Base-by-base conservation (phyloP, 495 filamentous ascomycete genomes). In the Sabuloglossum arenarium region DNA sequence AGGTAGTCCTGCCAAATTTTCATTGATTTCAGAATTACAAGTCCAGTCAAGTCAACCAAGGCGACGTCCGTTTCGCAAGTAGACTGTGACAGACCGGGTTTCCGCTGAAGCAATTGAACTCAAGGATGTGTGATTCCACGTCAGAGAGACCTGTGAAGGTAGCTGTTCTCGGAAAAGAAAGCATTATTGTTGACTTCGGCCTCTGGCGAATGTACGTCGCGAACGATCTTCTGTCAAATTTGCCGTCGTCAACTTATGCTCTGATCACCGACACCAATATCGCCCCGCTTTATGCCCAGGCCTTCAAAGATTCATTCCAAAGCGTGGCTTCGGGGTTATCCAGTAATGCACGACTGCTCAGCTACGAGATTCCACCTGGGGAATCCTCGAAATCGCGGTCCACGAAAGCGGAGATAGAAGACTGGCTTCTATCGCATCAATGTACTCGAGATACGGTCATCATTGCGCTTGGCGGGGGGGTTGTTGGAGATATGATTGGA, bases 191-290 rank as follows among this genome's bases (percentile, higher is more conserved):
- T 66, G 88, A 94, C 62, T 90, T 94, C 66, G 85, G 84, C 56
- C 79, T 98, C 58, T 96, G 88, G 84, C 79, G 81, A 59, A 75
- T 74, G 60, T 90, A 81, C 66, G 80, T 97, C 61, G 79, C 80
- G 51, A 69, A 83, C 62, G 93, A 97, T 69, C 75, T 98, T 43
- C 73, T 96, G 61, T 71, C 74, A 29, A 83, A 80, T 64, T 68
- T 91, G 58, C 69, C 75, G 43, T 90, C 88, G 24, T 90, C 87
- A 27, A 96, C 88, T 58, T 98, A 96, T 67, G 85, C 96, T 47
- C 81, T 98, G 46, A 82, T 98, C 62, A 97, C 91, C 63, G 91
- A 98, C 69, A 90, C 86, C 21, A 97, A 97, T 66, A 80, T 98
- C 59, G 77, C 77, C 53, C 75, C 80, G 16, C 76, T 82, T 60